Conservation (phyloP, 2,329 filamentous ascomycete species). For the Colletotrichum karsti region DNA sequence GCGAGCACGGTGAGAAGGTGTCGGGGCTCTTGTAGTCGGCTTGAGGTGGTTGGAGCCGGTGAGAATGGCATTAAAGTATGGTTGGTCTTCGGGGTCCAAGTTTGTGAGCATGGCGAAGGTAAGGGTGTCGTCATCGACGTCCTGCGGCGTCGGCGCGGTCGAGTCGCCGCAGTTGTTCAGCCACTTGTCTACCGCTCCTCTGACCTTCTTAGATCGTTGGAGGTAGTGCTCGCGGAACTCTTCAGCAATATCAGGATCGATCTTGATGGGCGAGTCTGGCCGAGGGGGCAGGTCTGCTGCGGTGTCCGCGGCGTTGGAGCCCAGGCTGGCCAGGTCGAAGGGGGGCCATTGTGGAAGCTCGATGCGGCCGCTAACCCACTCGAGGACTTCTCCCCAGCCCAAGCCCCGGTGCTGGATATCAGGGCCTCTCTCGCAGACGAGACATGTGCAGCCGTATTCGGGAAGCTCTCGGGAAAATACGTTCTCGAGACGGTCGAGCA, state of each 20-base stretch:
- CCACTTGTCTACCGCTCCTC: slow-evolving; percentile 91
- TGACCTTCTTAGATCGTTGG: slow-evolving; percentile 90
- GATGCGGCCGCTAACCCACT: slow-evolving; percentile 88
- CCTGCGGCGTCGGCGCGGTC: slow-evolving; percentile 79
- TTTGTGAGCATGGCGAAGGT: slow-evolving; percentile 94
- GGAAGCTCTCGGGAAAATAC: slow-evolving; percentile 95
- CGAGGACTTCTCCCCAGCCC: slow-evolving; percentile 95
- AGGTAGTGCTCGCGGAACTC: slow-evolving; percentile 94
- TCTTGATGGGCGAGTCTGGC: slow-evolving; percentile 71
- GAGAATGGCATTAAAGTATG: slow-evolving; percentile 84
- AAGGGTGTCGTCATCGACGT: slow-evolving; percentile 93
- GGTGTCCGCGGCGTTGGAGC: slow-evolving; percentile 64
- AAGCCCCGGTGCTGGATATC: slow-evolving; percentile 73
- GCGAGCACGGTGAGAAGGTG: slow-evolving; percentile 71
- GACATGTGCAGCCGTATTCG: slow-evolving; percentile 82
- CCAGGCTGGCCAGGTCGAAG: slow-evolving; percentile 75
- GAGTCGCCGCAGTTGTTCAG: slow-evolving; percentile 81
- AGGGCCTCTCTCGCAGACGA: slow-evolving; percentile 76
- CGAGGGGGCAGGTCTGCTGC: slow-evolving; percentile 68
- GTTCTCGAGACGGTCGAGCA: slow-evolving; percentile 90
- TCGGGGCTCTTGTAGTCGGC: slow-evolving; percentile 70
- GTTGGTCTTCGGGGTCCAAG: slow-evolving; percentile 77
- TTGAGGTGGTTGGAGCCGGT: slow-evolving; percentile 66
- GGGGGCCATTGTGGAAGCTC: slow-evolving; percentile 91
- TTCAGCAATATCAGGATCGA: slow-evolving; percentile 93